These are phyloP conservation scores for Paecilomyces sp. DNA, from an alignment of 2,329 filamentous ascomycete species.

Conservation along the genomic window DNA sequence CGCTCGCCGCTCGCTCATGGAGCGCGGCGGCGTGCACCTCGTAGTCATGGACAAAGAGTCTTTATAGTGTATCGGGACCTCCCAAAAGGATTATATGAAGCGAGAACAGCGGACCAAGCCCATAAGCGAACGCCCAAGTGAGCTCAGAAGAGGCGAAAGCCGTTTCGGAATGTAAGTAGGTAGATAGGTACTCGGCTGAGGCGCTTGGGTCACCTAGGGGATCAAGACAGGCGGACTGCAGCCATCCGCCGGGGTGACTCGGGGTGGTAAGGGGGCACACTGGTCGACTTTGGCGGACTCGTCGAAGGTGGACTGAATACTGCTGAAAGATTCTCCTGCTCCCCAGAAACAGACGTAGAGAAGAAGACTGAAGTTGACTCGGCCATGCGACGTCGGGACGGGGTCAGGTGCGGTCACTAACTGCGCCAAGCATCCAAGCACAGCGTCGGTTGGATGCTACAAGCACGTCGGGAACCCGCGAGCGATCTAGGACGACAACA, in stretches of 20 bases:
- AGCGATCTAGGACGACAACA: neutral
- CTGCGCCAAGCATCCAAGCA: slow-evolving; percentile 1
- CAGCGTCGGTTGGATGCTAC: neutral
- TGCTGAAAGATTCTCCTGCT: neutral
- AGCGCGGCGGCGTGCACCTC: slow-evolving; percentile 13
- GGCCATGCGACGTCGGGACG: neutral
- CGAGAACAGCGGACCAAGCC: neutral
- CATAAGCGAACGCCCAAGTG: neutral
- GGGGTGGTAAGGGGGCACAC: neutral
- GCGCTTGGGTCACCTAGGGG: neutral
- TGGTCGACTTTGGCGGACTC: neutral
- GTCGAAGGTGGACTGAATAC: neutral
- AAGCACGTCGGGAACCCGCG: neutral
- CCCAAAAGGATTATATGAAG: neutral
- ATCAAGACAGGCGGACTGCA: neutral
- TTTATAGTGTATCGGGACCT: neutral
- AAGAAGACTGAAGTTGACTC: neutral
- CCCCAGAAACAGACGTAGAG: neutral
- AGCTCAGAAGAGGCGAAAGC: neutral
- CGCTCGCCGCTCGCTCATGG: slow-evolving; percentile 17
- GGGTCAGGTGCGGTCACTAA: slow-evolving; percentile 1
- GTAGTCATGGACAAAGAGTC: slow-evolving; percentile 6
- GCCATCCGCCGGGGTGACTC: neutral
- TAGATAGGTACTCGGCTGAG: neutral
- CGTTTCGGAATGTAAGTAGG: neutral